These are phyloP conservation scores for Hypoxylon crocopeplum DNA, from an alignment of 495 filamentous ascomycete species.

Conservation along the genomic window DNA sequence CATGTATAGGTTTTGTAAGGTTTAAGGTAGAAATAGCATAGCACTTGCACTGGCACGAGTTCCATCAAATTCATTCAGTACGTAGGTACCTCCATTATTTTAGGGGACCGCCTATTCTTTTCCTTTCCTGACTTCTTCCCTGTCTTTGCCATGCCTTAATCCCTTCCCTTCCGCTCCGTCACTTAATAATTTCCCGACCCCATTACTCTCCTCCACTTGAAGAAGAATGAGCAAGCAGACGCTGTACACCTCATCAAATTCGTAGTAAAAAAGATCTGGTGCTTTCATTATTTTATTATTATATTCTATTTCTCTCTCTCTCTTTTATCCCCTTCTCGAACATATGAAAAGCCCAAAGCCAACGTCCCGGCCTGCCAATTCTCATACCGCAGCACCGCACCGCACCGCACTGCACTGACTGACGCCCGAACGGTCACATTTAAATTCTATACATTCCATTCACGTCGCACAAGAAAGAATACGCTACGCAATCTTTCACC, in stretches of 20 bases:
- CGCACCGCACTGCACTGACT: no score
- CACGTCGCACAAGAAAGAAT: constrained; percentile 32
- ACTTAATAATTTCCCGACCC: constrained; percentile 43
- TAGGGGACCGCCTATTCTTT: constrained; percentile 31
- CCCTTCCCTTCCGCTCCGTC: constrained; percentile 40
- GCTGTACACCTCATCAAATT: constrained; percentile 38
- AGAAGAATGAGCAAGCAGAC: constrained; percentile 21
- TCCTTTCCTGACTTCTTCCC: constrained; percentile 29
- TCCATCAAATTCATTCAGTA: no score
- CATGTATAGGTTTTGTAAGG: no score
- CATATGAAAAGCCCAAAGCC: constrained; percentile 6
- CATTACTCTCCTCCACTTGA: constrained; percentile 36
- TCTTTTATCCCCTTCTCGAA: constrained; percentile 6
- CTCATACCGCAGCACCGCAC: background rate
- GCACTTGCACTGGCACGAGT: no score
- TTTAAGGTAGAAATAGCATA: background rate
- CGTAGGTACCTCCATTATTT: constrained; percentile 23
- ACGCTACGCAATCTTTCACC: constrained; percentile 15
- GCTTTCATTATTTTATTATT: constrained; percentile 28
- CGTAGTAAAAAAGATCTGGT: constrained; percentile 24
- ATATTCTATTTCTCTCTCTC: constrained; percentile 10
- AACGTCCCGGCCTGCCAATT: constrained; percentile 16
- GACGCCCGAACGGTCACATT: no score
- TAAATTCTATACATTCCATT: constrained; percentile 27
- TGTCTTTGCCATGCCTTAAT: constrained; percentile 38